Evolutionary conservation across 306 rosid genomes (phyloP), one percentile per base, ranked within the genome.

Genomic region (Pyrus bretschneideri): DNA sequence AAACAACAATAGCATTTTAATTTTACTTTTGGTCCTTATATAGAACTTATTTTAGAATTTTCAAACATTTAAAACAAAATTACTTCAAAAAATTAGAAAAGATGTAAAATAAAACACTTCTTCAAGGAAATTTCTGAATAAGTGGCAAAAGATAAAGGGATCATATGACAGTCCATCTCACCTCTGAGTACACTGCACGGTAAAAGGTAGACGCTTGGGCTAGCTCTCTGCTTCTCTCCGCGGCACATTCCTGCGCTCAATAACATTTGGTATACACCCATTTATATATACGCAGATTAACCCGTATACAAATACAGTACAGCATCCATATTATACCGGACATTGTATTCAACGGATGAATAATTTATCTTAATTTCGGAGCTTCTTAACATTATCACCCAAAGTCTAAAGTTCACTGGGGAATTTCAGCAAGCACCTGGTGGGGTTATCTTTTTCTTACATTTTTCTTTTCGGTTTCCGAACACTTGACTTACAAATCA

Each of bases 171-270:
- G 63, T 38, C 55, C 33, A 77, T 11, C 29, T 17, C 42, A 84
- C 87, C 87, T 81, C 82, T 5, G 82, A 77, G 79, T 81, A 81
- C 7, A 84, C 85, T 8, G 67, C 67, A 38, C 71, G 71, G 60
- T 72, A 77, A 64, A 84, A 84, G 51, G 23, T 31, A 17, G 80
- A 73, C 6, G 77, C 72, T 45, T 73, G 64, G 59, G 51, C 74
- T 74, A 67, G 64, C 57, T 72, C 74, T 63, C 55, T 63, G 74
- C 77, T 55, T 54, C 61, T 68, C 68, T 68, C 70, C 61, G 73
- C 74, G 62, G 35, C 23, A 55, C 60, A 70, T 17, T 77, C 84
- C 82, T 80, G 77, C 76, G 42, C 4, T 4, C 35, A 25, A 17
- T 2, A 33, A 42, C 54, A 65, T 18, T 27, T 27, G 23, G 44